These are phyloP conservation scores for Polygonum aviculare DNA, from an alignment of 148 eudicot species.

Conservation along the genomic window DNA sequence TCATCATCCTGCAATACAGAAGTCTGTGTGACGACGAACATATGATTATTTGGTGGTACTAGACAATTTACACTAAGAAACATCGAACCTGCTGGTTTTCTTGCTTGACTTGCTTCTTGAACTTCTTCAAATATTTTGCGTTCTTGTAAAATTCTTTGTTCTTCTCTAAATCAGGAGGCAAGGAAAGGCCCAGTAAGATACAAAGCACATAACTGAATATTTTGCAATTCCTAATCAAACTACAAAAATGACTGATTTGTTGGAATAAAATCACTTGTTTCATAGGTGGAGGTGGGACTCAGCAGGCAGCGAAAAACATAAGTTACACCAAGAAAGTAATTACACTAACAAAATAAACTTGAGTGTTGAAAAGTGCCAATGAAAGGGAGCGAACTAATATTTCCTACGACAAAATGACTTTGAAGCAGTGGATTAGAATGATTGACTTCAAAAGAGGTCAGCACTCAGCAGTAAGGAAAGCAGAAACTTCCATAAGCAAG, in stretches of 20 bases:
- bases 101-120: slow-evolving; percentile 55
- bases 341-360: neutral
- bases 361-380: neutral
- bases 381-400: neutral
- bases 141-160: slow-evolving; percentile 83
- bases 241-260: neutral
- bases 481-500: neutral
- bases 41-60: neutral
- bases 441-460: neutral
- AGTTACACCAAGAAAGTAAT: neutral
- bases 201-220: neutral
- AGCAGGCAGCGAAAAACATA: neutral
- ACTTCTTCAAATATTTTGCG: slow-evolving; percentile 72
- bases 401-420: neutral
- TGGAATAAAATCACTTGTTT: neutral
- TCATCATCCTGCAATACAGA: slow-evolving; percentile 24
- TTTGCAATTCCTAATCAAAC: neutral
- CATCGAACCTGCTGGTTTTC: slow-evolving; percentile 22
- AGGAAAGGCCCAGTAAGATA: neutral
- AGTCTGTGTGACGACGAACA: neutral
- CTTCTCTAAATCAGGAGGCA: slow-evolving; percentile 40
- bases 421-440: neutral
- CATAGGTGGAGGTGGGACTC: neutral
- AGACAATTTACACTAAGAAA: neutral
- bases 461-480: neutral